Percentiles rank a stretch among this genome's conserved stretches.
Conservation (phyloP, 2,329 filamentous ascomycete species). For the Alternaria consortialis region DNA sequence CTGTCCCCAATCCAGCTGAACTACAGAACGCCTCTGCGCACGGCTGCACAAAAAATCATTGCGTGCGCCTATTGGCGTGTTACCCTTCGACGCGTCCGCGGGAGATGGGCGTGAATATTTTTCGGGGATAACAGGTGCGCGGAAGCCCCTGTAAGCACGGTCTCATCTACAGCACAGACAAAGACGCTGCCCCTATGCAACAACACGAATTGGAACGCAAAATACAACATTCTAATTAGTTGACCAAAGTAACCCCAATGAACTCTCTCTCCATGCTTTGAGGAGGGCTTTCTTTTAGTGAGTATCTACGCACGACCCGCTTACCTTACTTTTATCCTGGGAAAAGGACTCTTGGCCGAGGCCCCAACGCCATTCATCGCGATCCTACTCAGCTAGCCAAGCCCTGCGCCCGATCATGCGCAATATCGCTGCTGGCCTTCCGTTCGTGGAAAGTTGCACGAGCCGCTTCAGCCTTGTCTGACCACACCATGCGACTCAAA, state of each 20-base stretch:
- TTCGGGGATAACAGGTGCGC: neutral
- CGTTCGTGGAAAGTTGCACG: slow-evolving; percentile 5
- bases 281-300: neutral
- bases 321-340: slow-evolving; percentile 14
- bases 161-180: neutral
- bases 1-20: slow-evolving; percentile 1
- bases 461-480: neutral
- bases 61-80: neutral
- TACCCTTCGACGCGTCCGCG: neutral
- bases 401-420: slow-evolving; percentile 8
- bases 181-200: neutral
- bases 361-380: neutral
- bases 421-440: slow-evolving; percentile 11
- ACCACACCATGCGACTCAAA: neutral
- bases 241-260: neutral
- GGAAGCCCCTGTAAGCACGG: neutral
- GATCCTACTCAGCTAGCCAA: slow-evolving; percentile 1
- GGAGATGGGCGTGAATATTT: slow-evolving; percentile 1
- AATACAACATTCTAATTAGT: neutral
- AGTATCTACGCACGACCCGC: slow-evolving; percentile 10
- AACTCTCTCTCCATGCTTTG: neutral
- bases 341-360: slow-evolving; percentile 15
- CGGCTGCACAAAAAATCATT: slow-evolving; percentile 3
- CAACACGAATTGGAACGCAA: neutral
- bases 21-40: slow-evolving; percentile 4